Evolutionary conservation across 2,329 filamentous ascomycete genomes (phyloP), one percentile per base, ranked within the genome.

Genomic region (Calycina herbarum): DNA sequence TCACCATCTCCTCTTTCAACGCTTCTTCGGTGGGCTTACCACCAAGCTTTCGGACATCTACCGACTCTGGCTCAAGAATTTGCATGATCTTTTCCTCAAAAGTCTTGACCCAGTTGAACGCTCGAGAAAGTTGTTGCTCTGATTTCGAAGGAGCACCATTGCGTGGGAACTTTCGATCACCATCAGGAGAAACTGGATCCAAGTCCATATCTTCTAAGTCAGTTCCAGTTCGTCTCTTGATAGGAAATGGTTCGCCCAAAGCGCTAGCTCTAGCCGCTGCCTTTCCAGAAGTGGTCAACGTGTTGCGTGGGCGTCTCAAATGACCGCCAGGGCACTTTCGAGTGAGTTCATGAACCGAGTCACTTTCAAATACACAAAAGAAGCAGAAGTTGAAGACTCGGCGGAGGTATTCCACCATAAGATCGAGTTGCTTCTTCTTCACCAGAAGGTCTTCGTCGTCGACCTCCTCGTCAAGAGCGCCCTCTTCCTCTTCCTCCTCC

Each of bases 341-440:
- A 51, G 92, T 94, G 70, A 99, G 83, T 79, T 99, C 95, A 75
- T 99, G 95, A 27, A 98, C 89, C 0, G 94, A 98, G 78, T 99
- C 95, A 75, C 93, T 95, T 79, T 99, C 95, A 72, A 99, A 98
- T 5, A 99, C 96, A 77, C 95, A 99, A 82, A 98, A 99, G 83
- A 99, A 97, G 82, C 95, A 99, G 80, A 99, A 98, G 79, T 95
- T 97, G 84, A 96, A 96, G 62, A 99, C 95, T 17, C 95, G 89
- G 62, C 95, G 93, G 66, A 99, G 85, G 77, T 99, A 99, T 79
- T 99, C 95, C 62, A 98, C 95, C 77, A 97, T 85, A 42, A 99
- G 83, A 79, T 99, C 95, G 60, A 99, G 86, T 75, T 95, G 94
- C 83, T 99, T 98, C 85, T 98, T 98, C 83, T 96, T 95, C 51